Evolutionary conservation across 768 basidiomycete species (phyloP).

Genomic region (Phanerochaete sordida): DNA sequence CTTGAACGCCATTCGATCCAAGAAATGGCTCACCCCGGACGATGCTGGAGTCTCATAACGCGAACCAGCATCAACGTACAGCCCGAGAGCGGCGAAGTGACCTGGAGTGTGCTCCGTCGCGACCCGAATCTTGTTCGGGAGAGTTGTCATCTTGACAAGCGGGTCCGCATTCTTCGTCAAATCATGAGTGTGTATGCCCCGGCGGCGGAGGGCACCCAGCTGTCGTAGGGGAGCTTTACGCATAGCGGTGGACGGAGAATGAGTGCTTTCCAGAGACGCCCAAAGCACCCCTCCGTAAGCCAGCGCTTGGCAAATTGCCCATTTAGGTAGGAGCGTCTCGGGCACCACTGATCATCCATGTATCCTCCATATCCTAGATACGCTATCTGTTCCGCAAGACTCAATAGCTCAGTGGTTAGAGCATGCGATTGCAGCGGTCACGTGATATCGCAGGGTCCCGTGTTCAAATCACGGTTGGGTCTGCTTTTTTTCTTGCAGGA

Average conservation of each 20-base stretch:
- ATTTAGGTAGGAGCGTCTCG: no score
- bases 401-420: conserved; percentile 47
- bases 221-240: conserved; percentile 3
- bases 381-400: conserved; percentile 7
- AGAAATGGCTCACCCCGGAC: conserved; percentile 84
- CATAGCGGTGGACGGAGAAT: background rate
- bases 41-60: conserved; percentile 76
- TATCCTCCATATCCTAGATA: no score
- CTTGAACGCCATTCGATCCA: conserved; percentile 97
- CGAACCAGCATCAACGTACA: conserved; percentile 92
- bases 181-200: conserved; percentile 2
- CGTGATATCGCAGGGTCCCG: conserved; percentile 55
- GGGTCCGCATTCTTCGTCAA: background rate
- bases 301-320: no score
- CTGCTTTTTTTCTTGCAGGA: no score
- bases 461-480: conserved; percentile 57
- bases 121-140: conserved; percentile 89
- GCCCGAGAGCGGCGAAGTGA: conserved; percentile 90
- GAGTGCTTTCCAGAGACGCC: background rate
- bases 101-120: conserved; percentile 89
- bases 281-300: background rate
- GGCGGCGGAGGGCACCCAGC: background rate
- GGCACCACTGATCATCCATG: no score
- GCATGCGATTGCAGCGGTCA: conserved; percentile 60
- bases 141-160: conserved; percentile 65